These are phyloP conservation scores for Allantophomopsis lycopodina DNA, from an alignment of 2,329 filamentous ascomycete genomes.

Conservation along the genomic window DNA sequence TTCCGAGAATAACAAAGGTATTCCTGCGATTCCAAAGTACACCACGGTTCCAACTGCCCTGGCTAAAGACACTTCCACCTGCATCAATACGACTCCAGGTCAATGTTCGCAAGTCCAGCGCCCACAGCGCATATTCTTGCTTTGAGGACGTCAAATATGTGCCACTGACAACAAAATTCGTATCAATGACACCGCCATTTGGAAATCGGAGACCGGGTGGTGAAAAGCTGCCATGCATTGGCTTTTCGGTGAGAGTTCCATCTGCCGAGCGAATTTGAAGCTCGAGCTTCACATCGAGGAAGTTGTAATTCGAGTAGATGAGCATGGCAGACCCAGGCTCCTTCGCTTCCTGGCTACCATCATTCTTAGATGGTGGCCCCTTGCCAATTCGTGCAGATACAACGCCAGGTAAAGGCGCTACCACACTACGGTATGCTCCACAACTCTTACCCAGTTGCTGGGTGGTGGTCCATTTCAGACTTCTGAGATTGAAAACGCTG, in stretches of 20 bases:
- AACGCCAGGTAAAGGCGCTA: slow-evolving; percentile 63
- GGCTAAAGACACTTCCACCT: slow-evolving; percentile 84
- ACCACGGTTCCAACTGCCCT: slow-evolving; percentile 95
- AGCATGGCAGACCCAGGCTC: slow-evolving; percentile 65
- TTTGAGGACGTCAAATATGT: slow-evolving; percentile 97
- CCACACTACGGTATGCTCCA: slow-evolving; percentile 90
- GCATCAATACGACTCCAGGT: slow-evolving; percentile 96
- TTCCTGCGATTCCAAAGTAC: slow-evolving; percentile 89
- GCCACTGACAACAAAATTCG: slow-evolving; percentile 92
- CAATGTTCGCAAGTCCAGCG: slow-evolving; percentile 72
- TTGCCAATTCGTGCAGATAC: slow-evolving; percentile 54
- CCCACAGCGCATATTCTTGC: slow-evolving; percentile 96
- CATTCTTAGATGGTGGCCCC: slow-evolving; percentile 23
- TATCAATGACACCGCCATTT: slow-evolving; percentile 90
- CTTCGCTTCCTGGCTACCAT: slow-evolving; percentile 35
- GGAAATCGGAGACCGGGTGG: slow-evolving; percentile 90
- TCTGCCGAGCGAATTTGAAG: slow-evolving; percentile 78
- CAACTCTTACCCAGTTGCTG: slow-evolving; percentile 81
- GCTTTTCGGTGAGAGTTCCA: slow-evolving; percentile 70
- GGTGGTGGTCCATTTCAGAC: slow-evolving; percentile 89
- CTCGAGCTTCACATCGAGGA: slow-evolving; percentile 91
- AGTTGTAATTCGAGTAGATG: slow-evolving; percentile 99
- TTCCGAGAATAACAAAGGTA: slow-evolving; percentile 89
- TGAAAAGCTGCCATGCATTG: slow-evolving; percentile 77
- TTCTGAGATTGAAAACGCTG: slow-evolving; percentile 92